Evolutionary conservation across 2,329 filamentous ascomycete genomes (phyloP).

Genomic region (Periconia digitata): DNA sequence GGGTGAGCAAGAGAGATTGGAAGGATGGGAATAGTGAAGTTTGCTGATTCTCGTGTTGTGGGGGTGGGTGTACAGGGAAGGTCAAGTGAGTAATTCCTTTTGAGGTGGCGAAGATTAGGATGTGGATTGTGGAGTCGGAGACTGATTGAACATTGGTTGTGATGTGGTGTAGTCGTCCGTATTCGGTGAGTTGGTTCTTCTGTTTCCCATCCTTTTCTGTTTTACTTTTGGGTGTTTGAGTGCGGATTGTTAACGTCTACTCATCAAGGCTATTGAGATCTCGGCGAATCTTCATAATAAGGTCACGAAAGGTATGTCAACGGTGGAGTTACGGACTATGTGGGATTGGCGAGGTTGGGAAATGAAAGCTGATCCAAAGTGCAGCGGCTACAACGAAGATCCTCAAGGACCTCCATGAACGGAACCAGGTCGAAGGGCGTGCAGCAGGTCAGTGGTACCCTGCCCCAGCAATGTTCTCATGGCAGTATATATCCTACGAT

Average conservation of each 20-base stretch:
- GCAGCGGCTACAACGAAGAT: constrained; percentile 61
- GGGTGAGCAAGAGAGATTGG: background rate
- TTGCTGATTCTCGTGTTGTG: no score
- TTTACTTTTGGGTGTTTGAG: background rate
- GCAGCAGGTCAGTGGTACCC: constrained; percentile 54
- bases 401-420: constrained; percentile 64
- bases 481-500: background rate
- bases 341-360: background rate
- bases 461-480: no score
- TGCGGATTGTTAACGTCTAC: background rate
- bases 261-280: constrained; percentile 54
- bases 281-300: constrained; percentile 64
- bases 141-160: constrained; percentile 25
- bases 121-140: constrained; percentile 30
- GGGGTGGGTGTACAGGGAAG: constrained; percentile 38
- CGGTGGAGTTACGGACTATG: background rate
- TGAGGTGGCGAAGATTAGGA: constrained; percentile 7
- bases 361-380: constrained; percentile 12
- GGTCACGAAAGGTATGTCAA: constrained; percentile 55
- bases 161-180: constrained; percentile 49
- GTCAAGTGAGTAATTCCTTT: constrained; percentile 47
- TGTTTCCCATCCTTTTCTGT: no score
- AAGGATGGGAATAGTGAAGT: no score
- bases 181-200: constrained; percentile 47
- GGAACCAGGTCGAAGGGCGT: constrained; percentile 60